These are phyloP conservation scores for Rosa lucieae DNA, from an alignment of 306 rosid species.

Conservation along the genomic window DNA sequence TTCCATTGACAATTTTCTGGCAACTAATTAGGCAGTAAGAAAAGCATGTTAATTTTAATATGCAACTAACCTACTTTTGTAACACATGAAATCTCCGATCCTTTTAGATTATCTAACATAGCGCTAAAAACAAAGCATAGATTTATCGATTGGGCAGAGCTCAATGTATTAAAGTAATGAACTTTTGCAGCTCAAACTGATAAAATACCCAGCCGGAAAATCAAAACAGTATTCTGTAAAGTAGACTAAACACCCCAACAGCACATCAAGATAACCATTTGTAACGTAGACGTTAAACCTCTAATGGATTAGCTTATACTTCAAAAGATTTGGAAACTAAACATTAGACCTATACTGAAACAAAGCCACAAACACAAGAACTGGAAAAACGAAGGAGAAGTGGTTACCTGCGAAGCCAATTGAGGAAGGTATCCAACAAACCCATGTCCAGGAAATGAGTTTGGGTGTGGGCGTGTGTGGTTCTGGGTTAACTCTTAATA, in stretches of 20 bases:
- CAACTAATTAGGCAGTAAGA: not conserved
- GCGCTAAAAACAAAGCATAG: not conserved
- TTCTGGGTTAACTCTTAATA: not conserved
- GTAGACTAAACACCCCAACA: not conserved
- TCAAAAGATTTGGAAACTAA: not conserved
- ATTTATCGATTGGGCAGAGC: not conserved
- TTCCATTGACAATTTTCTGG: not conserved
- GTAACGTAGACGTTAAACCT: not conserved
- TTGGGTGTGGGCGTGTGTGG: not conserved
- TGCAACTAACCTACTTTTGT: not conserved
- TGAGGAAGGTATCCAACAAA: conserved; percentile 83
- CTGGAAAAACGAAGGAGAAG: not conserved
- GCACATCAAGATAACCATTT: not conserved
- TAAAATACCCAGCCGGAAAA: not conserved
- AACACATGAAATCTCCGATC: not conserved
- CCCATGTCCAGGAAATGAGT: conserved; percentile 48
- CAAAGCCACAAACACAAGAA: not conserved
- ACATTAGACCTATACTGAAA: not conserved
- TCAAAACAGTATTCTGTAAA: not conserved
- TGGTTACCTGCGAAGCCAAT: conserved; percentile 88
- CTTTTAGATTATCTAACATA: not conserved
- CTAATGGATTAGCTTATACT: not conserved
- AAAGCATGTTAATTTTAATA: not conserved
- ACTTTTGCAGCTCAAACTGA: not conserved
- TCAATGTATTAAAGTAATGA: not conserved